Conservation (phyloP, 352 stramenopile species). For the Peronosclerospora sorghi region DNA sequence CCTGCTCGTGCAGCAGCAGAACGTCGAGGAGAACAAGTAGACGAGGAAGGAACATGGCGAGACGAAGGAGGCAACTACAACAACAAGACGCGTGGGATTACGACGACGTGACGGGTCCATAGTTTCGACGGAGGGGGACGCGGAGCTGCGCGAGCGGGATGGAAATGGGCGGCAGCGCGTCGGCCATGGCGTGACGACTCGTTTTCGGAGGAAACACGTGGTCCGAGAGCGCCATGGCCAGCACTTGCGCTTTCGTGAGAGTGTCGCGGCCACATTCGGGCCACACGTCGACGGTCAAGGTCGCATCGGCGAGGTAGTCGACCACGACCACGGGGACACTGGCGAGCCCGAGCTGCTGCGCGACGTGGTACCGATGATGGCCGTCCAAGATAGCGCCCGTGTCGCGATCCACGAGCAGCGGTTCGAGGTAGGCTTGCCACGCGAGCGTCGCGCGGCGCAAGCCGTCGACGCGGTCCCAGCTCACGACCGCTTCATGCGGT, state of each 20-base stretch:
- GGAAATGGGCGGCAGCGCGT: constrained; percentile 75
- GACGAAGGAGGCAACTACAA: too few relatives aligned
- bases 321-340: constrained; percentile 71
- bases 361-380: constrained; percentile 78
- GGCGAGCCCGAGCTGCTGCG: constrained; percentile 50
- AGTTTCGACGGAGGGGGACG: too few relatives aligned
- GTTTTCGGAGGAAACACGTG: constrained; percentile 80
- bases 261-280: constrained; percentile 71
- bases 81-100: too few relatives aligned
- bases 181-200: constrained; percentile 76
- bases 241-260: constrained; percentile 75
- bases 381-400: constrained; percentile 77
- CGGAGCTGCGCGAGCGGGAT: constrained; percentile 49
- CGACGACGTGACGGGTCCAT: too few relatives aligned
- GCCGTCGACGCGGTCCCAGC: constrained; percentile 75
- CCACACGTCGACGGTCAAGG: constrained; percentile 81
- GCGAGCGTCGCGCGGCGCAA: constrained; percentile 59
- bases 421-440: constrained; percentile 79
- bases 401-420: constrained; percentile 56
- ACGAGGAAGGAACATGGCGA: too few relatives aligned
- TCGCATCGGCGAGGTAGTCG: constrained; percentile 72
- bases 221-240: constrained; percentile 75
- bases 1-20: too few relatives aligned
- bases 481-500: constrained; percentile 76
- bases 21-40: too few relatives aligned